phyloP scores from a whole-genome alignment of 176 grass and related monocot genomes.

The Lolium perenne region DNA sequence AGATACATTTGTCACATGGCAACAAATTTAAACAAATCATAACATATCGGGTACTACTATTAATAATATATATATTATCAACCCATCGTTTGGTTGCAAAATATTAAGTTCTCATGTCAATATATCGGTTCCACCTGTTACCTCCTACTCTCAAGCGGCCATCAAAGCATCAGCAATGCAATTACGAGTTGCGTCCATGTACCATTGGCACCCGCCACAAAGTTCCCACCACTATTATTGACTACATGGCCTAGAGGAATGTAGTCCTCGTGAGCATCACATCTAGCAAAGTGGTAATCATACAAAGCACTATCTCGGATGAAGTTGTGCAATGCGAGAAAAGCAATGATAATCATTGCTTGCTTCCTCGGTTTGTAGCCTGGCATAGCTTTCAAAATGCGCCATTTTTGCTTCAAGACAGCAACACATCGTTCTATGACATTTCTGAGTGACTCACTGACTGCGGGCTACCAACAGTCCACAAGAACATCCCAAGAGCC shows the following conservation, averaged over 20 bases:
- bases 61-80: too few species aligned
- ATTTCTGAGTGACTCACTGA: background rate
- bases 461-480: too few species aligned
- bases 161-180: background rate
- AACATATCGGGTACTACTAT: background rate
- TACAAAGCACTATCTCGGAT: background rate
- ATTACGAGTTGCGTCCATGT: background rate
- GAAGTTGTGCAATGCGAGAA: background rate
- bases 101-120: background rate
- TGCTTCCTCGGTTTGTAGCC: background rate
- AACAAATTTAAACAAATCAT: background rate
- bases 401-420: background rate
- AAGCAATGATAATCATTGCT: background rate
- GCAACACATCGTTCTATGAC: background rate
- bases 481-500: too few species aligned
- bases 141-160: too few species aligned
- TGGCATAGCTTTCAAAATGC: background rate
- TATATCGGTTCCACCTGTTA: too few species aligned
- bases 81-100: background rate
- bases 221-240: background rate
- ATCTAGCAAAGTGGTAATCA: background rate
- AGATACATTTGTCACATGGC: too few species aligned
- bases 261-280: background rate
- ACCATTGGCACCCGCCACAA: background rate
- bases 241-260: background rate